A percentile compares a stretch with the other conserved stretches of the same genome.
Conservation (phyloP, 164 flowering plant species). For the Macadamia integrifolia region DNA sequence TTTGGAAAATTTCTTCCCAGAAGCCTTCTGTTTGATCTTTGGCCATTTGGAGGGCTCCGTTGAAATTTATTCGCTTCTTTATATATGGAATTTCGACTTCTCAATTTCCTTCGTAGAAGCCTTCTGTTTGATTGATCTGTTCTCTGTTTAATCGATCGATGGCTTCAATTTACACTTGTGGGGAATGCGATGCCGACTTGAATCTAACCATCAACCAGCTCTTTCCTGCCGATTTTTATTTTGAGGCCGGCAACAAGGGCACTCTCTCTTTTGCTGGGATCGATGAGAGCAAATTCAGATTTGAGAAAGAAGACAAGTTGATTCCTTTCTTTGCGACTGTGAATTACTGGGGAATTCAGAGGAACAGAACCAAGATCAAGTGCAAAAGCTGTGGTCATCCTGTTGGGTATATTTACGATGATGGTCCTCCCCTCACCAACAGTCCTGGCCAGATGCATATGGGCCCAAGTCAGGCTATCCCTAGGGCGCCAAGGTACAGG, state of each 20-base stretch:
- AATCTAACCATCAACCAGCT: constrained; percentile 54
- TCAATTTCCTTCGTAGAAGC: too few species aligned
- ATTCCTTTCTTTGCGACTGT: constrained; percentile 87
- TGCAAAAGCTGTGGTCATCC: constrained; percentile 60
- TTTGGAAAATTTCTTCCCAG: too few species aligned
- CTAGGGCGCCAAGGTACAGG: constrained; percentile 79
- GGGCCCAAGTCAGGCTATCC: constrained; percentile 93
- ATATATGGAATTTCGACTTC: too few species aligned
- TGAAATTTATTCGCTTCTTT: too few species aligned
- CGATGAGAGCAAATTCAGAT: constrained; percentile 55
- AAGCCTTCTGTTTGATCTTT: too few species aligned
- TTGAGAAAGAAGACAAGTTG: constrained; percentile 86
- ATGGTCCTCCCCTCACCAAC: constrained; percentile 75
- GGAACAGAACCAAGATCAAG: constrained; percentile 71
- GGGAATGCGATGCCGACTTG: constrained; percentile 57
- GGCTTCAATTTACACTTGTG: constrained; percentile 72
- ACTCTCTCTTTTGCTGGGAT: constrained; percentile 67
- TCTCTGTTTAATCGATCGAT: constrained; percentile 12
- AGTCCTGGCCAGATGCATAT: constrained; percentile 70
- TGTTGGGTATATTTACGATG: constrained; percentile 81
- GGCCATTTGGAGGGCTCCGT: too few species aligned
- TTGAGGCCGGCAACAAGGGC: constrained; percentile 94
- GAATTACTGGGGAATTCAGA: constrained; percentile 89
- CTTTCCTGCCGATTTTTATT: constrained; percentile 70
- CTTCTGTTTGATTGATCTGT: too few species aligned